Percentiles rank a stretch among this genome's conserved stretches.
phyloP scores from a whole-genome alignment of 345 rosid genomes.

The Leavenworthia alabamica region DNA sequence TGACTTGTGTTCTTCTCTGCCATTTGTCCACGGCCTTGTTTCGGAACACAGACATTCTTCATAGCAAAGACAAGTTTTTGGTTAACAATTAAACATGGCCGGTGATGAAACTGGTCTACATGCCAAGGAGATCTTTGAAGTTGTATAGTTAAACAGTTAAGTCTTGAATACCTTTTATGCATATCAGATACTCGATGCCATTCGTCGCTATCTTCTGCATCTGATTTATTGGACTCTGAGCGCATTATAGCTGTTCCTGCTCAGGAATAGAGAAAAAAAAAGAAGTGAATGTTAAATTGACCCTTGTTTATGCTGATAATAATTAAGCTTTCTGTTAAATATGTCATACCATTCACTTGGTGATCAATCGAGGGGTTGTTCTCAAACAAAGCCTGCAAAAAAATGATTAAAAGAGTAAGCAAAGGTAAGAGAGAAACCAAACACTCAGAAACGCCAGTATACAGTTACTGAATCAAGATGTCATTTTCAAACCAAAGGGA shows the following conservation, averaged over 20 bases:
- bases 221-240: conserved; percentile 32
- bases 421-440: not conserved
- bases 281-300: not conserved
- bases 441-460: not conserved
- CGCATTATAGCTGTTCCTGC: conserved; percentile 20
- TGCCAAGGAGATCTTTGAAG: not conserved
- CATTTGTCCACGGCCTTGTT: conserved; percentile 86
- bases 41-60: conserved; percentile 68
- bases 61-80: not conserved
- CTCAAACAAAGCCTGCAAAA: conserved; percentile 64
- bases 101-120: not conserved
- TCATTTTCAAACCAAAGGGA: not conserved
- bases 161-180: conserved; percentile 51
- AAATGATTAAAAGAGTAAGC: not conserved
- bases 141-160: not conserved
- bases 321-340: not conserved
- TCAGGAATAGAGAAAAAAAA: not conserved
- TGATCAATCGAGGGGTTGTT: conserved; percentile 66
- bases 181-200: conserved; percentile 55
- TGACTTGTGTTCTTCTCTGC: conserved; percentile 89
- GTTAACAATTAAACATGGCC: not conserved
- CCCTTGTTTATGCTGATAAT: not conserved
- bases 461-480: not conserved
- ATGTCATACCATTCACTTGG: conserved; percentile 49
- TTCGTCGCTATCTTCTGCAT: conserved; percentile 49